Base-by-base conservation (phyloP, 164 flowering plant species). In the Vitis rotundifolia region DNA sequence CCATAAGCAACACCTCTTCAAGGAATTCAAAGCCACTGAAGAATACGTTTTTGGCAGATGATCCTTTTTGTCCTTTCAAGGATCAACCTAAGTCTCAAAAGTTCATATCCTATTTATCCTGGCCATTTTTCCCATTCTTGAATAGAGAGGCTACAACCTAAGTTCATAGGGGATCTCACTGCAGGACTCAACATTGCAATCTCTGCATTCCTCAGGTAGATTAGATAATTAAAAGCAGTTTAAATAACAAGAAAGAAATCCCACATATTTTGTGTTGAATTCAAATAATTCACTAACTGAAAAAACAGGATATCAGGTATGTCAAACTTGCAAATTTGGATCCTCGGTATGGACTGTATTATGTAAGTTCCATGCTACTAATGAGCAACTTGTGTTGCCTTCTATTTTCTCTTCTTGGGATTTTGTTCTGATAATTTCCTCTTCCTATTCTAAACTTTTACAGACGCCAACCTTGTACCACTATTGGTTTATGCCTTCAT, bases 381-480 rank as follows among this genome's bases (percentile, higher is more conserved):
- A 51, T 52, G 51, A 15, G 53, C 11, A 16, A 13, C 51, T 68
- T 49, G 2, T 60, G 26, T 37, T 48, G 13, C 49, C 12, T 61
- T 14, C 3, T 22, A 14, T 1, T 10, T 10, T 29, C 29, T 19
- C 13, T 26, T 71, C 58, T 16, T 47, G 8, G 26, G 11, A 11
- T 54, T 48, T 50, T 69, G 3, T 64, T 51, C 15, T 49, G 14
- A 48, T 29, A 22, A 22, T 58, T 60, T 13, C 6, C 18, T 68
- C 63, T 22, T 14, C 15, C 12, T 77, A 60, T 49, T 66, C 19
- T 52, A 52, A 55, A 19, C 61, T 69, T 44, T 67, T 49, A 48
- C 85, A 92, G 98, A 94, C 71, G 87, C 97, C 14, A 94, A 97
- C 80, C 88, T 94, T 74, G 99, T 94, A 58, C 99, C 99, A 22